Base-by-base conservation (phyloP, 1,139 yeast species). In the Hanseniaspora sp. region DNA sequence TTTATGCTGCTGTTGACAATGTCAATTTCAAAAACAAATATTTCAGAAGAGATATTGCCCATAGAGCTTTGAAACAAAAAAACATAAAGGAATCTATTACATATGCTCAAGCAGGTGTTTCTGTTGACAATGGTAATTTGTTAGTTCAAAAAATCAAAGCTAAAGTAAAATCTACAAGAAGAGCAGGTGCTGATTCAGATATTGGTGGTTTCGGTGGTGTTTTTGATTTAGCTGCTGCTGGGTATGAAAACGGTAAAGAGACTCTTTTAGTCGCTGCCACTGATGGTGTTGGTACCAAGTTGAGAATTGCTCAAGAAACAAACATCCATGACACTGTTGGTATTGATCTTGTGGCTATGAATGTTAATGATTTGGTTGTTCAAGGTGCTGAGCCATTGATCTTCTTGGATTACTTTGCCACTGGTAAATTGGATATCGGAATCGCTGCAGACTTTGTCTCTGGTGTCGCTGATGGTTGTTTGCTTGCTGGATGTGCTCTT, bases 121-220 rank as follows among this genome's bases (percentile, higher is more conserved):
- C 96, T 48, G 96, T 94, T 52, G 99, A 92, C 66, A 84, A 86
- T 60, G 98, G 98, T 62, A 92, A 92, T 70, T 69, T 76, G 63
- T 78, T 94, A 58, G 97, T 94, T 46, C 90, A 90, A 67, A 81
- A 82, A 63, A 94, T 94, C 70, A 94, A 94, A 71, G 79, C 82
- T 53, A 80, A 83, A 69, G 98, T 94, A 53, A 86, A 85, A 70
- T 83, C 95, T n/a, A 94, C 99, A 23, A 82, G 86, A 46, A 83
- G 99, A 70, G 76, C 95, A 37, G 99, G 99, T 63, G 95, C 98
- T 46, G 96, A 92, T 66, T 87, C 97, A 23, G 96, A 88, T 62
- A 92, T 94, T 62, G 99, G 99, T 67, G 99, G 99, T 4, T 94
- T 94, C 65, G 99, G 99, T 60, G 99, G 98, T 60, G 73, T 90